phyloP scores from a whole-genome alignment of 257 asterid genomes.

The Solanum corneliomulleri region DNA sequence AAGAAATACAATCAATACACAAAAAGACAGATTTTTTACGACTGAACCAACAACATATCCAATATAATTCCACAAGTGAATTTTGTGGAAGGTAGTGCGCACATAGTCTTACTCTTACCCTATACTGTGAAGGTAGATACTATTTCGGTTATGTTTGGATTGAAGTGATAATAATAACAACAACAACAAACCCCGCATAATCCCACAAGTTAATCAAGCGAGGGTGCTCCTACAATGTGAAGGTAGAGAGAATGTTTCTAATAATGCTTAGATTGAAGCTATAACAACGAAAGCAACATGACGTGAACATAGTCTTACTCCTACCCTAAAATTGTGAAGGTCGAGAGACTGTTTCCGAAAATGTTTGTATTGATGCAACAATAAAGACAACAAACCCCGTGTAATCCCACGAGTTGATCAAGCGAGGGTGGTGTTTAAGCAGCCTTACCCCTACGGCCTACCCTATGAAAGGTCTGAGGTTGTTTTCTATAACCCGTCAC shows the following conservation, averaged over 20 bases:
- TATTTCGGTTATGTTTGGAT: not conserved
- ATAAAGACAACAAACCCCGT: not conserved
- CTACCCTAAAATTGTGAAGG: not conserved
- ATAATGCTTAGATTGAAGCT: not conserved
- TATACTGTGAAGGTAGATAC: not conserved
- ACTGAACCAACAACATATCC: not conserved
- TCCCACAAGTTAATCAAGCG: not conserved
- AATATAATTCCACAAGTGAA: not conserved
- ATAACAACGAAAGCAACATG: not conserved
- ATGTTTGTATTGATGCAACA: not conserved
- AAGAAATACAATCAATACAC: not conserved
- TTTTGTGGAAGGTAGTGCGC: not conserved
- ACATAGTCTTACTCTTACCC: not conserved
- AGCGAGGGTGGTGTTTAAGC: not conserved
- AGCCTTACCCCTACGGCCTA: not conserved
- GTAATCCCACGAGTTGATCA: not conserved
- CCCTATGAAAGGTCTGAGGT: not conserved
- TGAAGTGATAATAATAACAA: no score
- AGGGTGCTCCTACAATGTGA: not conserved
- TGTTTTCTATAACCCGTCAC: not conserved
- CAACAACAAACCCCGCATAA: not conserved
- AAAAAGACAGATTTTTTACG: not conserved
- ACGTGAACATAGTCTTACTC: not conserved
- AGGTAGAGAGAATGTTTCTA: not conserved
- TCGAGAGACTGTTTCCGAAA: not conserved